A percentile compares a stretch with the other conserved stretches of the same genome.
Evolutionary conservation across 495 filamentous ascomycete species (phyloP).

Genomic region (Saxispiralis lemnorum): DNA sequence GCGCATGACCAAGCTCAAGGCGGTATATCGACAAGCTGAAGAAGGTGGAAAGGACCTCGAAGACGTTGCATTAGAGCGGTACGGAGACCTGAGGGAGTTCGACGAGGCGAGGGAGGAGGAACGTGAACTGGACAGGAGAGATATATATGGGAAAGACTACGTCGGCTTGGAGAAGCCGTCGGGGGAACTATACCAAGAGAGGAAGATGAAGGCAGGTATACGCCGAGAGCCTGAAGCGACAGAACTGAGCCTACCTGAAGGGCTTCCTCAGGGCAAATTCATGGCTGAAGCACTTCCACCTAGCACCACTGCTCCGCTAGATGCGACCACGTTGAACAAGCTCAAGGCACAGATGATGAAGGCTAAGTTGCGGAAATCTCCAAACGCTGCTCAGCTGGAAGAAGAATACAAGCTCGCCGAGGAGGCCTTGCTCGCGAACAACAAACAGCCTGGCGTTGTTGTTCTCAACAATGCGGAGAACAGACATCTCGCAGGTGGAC

Average conservation of each 20-base stretch:
- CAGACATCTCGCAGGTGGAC: constrained; percentile 61
- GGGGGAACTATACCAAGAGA: constrained; percentile 69
- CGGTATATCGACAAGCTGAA: constrained; percentile 64
- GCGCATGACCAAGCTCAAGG: constrained; percentile 88
- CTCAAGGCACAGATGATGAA: constrained; percentile 88
- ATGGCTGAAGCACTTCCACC: constrained; percentile 28
- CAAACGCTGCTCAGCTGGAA: constrained; percentile 64
- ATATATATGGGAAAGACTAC: constrained; percentile 71
- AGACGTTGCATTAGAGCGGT: constrained; percentile 63
- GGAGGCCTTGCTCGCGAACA: constrained; percentile 35
- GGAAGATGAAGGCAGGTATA: constrained; percentile 38
- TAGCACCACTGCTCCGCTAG: constrained; percentile 33
- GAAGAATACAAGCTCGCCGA: constrained; percentile 63
- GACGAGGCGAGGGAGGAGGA: constrained; percentile 92
- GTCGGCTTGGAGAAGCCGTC: constrained; percentile 75
- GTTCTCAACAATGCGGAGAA: constrained; percentile 77
- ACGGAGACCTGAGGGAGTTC: constrained; percentile 65
- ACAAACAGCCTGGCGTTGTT: constrained; percentile 46
- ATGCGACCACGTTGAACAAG: constrained; percentile 68
- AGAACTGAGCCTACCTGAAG: constrained; percentile 27
- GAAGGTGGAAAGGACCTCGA: constrained; percentile 54
- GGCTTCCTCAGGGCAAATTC: constrained; percentile 29
- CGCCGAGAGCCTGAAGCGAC: constrained; percentile 16
- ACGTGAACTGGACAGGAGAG: constrained; percentile 70
- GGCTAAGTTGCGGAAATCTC: constrained; percentile 60